Evolutionary conservation across 2,329 filamentous ascomycete species (phyloP).

Genomic region (Corynespora cassiicola): DNA sequence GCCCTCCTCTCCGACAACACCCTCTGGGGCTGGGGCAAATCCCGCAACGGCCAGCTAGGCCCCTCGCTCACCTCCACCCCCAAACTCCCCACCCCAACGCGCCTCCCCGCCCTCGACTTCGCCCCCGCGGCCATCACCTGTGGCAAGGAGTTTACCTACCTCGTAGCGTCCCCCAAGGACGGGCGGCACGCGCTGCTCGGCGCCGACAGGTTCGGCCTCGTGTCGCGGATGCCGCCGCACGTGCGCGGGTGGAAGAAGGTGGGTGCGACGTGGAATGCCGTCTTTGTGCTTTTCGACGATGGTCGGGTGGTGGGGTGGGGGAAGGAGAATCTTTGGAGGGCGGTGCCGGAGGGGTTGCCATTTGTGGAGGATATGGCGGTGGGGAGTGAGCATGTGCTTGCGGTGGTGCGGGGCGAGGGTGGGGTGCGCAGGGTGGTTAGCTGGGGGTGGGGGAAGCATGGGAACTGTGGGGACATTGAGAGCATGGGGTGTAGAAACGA

Average conservation of each 20-base stretch:
- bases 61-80: constrained; percentile 49
- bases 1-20: constrained; percentile 76
- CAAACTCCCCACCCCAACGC: constrained; percentile 35
- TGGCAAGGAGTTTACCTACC: constrained; percentile 83
- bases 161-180: constrained; percentile 62
- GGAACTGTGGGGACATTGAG: constrained; percentile 75
- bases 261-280: constrained; percentile 80
- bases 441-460: constrained; percentile 98
- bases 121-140: constrained; percentile 72
- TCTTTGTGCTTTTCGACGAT: constrained; percentile 72
- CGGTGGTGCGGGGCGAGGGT: constrained; percentile 67
- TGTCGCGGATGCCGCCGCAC: constrained; percentile 61
- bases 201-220: constrained; percentile 74
- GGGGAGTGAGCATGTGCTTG: constrained; percentile 90
- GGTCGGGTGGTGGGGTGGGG: constrained; percentile 77
- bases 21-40: constrained; percentile 87
- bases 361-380: constrained; percentile 70
- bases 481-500: constrained; percentile 24
- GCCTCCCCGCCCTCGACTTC: constrained; percentile 57
- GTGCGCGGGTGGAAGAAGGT: constrained; percentile 70
- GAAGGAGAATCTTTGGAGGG: constrained; percentile 82
- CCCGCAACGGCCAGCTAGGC: constrained; percentile 85
- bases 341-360: constrained; percentile 70
- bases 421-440: constrained; percentile 78
- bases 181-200: constrained; percentile 74